Base-by-base conservation (phyloP, 441 rosid species). In the Arabidopsis hybrid region DNA sequence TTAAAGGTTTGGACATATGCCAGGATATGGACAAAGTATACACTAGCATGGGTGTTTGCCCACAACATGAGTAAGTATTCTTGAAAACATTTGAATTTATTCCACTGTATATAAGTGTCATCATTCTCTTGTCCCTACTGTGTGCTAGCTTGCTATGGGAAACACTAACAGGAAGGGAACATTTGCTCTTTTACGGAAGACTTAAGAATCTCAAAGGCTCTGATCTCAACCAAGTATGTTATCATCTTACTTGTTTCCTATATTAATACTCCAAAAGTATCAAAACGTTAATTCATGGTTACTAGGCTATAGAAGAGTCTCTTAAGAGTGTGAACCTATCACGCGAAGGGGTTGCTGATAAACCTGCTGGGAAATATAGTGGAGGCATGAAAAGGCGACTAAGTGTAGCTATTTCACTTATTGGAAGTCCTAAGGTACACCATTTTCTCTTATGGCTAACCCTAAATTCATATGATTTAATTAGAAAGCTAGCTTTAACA, bases 301-400 rank as follows among this genome's bases (percentile, higher is more conserved):
- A 42, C 21, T 74, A 95, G 99, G 97, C 97, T 36, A 98, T 95
- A 67, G 99, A 95, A 81, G 97, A 95, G 60, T 91, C 97, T 79
- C 93, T 92, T 18, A 84, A 71, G 85, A 80, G 88, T 52, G 90
- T 91, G 47, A 91, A 87, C 85, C 87, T 95, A 55, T 91, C 83
- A 50, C 82, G 85, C 46, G 96, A 95, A 51, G 99, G 93, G 32
- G 93, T 92, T 80, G 98, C 87, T 1, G 91, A 95, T 70, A 95
- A 92, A 80, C 83, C 83, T 75, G 95, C 97, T 18, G 96, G 97
- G 4, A 92, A 92, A 75, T 95, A 92, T 77, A 95, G 99, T 46
- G 98, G 99, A 71, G 99, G 99, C 36, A 92, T 95, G 98, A 92
- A 95, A 82, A 90, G 99, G 81, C 86, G 99, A 81, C 97, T 95